These are phyloP conservation scores for Dioscorea cayenensis DNA, from an alignment of 116 monocot species.

Conservation along the genomic window DNA sequence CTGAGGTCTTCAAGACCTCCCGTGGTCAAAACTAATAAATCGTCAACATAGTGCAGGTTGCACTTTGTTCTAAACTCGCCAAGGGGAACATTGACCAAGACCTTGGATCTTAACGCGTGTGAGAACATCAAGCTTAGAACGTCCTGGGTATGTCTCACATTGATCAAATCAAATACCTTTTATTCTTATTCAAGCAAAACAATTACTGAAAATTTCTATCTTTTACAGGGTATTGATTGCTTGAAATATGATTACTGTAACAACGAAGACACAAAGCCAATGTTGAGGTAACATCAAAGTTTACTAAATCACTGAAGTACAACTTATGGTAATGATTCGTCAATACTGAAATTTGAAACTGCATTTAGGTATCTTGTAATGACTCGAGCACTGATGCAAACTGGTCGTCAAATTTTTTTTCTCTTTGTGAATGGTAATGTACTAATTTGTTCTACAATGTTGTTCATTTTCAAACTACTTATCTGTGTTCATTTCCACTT, in stretches of 20 bases:
- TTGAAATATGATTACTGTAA: constrained; percentile 65
- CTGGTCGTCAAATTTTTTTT: constrained; percentile 58
- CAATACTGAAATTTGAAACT: background rate
- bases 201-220: background rate
- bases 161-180: too few relatives aligned
- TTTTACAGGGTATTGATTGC: constrained; percentile 50
- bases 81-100: too few relatives aligned
- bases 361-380: constrained; percentile 53
- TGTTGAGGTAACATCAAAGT: constrained; percentile 29
- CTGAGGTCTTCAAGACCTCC: too few relatives aligned
- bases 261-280: constrained; percentile 39
- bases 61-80: too few relatives aligned
- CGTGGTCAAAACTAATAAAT: too few relatives aligned
- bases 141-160: constrained; percentile 28
- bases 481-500: background rate
- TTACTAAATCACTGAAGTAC: background rate
- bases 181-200: background rate
- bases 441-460: background rate
- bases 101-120: too few relatives aligned
- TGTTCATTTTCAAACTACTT: background rate
- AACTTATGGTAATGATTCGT: too few relatives aligned
- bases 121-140: constrained; percentile 44
- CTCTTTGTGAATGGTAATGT: constrained; percentile 86
- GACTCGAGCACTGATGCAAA: constrained; percentile 57
- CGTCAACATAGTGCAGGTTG: too few relatives aligned